Base-by-base conservation (phyloP, 192 early-diverging fungal genomes). In the Lobosporangium transversale region DNA sequence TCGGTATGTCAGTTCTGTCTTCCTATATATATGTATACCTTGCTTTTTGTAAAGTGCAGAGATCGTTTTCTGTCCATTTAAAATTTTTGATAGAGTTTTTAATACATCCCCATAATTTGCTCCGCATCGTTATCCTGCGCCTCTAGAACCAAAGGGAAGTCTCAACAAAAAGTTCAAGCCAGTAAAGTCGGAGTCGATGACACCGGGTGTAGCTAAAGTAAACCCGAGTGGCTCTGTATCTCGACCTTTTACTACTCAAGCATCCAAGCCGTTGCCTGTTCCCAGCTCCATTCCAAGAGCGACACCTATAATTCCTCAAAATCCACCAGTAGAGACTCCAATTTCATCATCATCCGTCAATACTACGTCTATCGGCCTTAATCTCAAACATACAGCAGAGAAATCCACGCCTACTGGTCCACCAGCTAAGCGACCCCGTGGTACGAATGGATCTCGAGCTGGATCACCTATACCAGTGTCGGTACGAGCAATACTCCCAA, bases 1-100 rank as follows among this genome's bases (percentile, higher is more conserved):
- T 71, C 54, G 69, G 68, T 70, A 55, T 37, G 30, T 27, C 1
- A 7, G 26, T 30, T 24, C n/a, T n/a, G n/a, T n/a, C n/a, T n/a
- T n/a, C n/a, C n/a, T n/a, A n/a, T n/a, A n/a, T n/a, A n/a, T n/a
- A n/a, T n/a, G n/a, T n/a, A n/a, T n/a, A n/a, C n/a, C n/a, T n/a
- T n/a, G n/a, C n/a, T n/a, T n/a, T n/a, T n/a, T n/a, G n/a, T n/a
- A n/a, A n/a, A n/a, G n/a, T n/a, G n/a, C n/a, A n/a, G n/a, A n/a
- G n/a, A n/a, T n/a, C n/a, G n/a, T n/a, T n/a, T n/a, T n/a, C n/a
- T n/a, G n/a, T n/a, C n/a, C n/a, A 10, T 20, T 11, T 43, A 20
- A 44, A 21, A 18, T 36, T 69, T 20, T 36, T 18, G 24, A 17
- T 37, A 26, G 5, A 29, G 21, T 29, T 27, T 11, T 44, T 40